Conservation (phyloP, 768 basidiomycete genomes). For the Mycena filopes region DNA sequence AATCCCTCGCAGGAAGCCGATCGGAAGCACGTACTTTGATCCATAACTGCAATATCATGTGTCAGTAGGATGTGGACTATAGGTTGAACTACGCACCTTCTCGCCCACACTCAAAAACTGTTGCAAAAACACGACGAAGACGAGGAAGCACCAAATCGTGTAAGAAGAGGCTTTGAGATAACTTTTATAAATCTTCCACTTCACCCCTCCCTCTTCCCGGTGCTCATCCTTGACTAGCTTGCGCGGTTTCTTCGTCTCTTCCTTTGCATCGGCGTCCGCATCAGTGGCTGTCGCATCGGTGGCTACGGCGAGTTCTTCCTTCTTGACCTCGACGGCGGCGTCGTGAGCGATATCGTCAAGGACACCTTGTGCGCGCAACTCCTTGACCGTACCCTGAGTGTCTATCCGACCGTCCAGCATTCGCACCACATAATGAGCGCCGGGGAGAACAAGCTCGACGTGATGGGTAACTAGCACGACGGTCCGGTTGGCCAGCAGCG, state of each 20-base stretch:
- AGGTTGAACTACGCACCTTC: slow-evolving; percentile 45
- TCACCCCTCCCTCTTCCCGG: slow-evolving; percentile 78
- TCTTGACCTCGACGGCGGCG: slow-evolving; percentile 59
- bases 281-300: slow-evolving; percentile 42
- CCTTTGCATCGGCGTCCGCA: slow-evolving; percentile 23
- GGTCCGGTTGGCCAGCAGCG: slow-evolving; percentile 73
- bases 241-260: slow-evolving; percentile 67
- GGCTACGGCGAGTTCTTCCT: slow-evolving; percentile 55
- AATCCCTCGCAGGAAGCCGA: neutral
- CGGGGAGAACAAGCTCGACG: slow-evolving; percentile 85
- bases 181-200: slow-evolving; percentile 75
- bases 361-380: slow-evolving; percentile 69
- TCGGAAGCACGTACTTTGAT: slow-evolving; percentile 55
- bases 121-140: slow-evolving; percentile 54
- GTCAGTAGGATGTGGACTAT: neutral
- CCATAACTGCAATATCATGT: slow-evolving; percentile 56
- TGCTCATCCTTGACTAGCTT: slow-evolving; percentile 88
- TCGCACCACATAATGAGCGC: slow-evolving; percentile 76
- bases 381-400: slow-evolving; percentile 73
- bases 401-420: slow-evolving; percentile 88
- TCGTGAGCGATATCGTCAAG: slow-evolving; percentile 71
- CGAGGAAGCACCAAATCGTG: slow-evolving; percentile 72
- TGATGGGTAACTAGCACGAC: slow-evolving; percentile 86
- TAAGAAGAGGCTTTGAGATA: slow-evolving; percentile 84
- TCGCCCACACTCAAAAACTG: slow-evolving; percentile 65